Conservation (phyloP, 345 rosid species). For the Moringa oleifera region DNA sequence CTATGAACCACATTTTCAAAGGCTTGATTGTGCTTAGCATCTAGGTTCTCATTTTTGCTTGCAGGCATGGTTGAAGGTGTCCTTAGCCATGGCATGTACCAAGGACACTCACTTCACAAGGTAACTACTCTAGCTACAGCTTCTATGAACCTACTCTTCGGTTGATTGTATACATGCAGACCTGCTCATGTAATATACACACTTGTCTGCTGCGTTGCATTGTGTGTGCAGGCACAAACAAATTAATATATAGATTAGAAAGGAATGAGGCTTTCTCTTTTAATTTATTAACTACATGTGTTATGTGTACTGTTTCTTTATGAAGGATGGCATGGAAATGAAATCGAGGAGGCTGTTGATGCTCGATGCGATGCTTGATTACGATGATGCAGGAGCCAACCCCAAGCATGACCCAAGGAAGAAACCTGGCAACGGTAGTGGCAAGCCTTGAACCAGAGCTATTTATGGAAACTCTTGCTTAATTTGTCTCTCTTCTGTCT, state of each 20-base stretch:
- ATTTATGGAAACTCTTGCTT: too few relatives aligned
- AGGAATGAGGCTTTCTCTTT: too few relatives aligned
- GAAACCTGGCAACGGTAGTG: constrained; percentile 27
- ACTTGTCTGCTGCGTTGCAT: too few relatives aligned
- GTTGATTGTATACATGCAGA: too few relatives aligned
- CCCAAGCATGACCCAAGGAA: constrained; percentile 57
- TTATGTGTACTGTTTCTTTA: background rate
- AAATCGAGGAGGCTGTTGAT: constrained; percentile 52
- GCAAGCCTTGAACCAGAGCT: constrained; percentile 22
- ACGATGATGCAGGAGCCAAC: constrained; percentile 60
- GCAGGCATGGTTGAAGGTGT: constrained; percentile 33
- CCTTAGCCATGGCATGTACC: constrained; percentile 26
- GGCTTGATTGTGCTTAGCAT: too few relatives aligned
- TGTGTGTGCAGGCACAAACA: too few relatives aligned
- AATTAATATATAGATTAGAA: too few relatives aligned
- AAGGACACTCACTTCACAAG: constrained; percentile 23
- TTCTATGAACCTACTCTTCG: too few relatives aligned
- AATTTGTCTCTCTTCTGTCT: too few relatives aligned
- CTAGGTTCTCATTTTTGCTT: too few relatives aligned
- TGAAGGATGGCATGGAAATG: constrained; percentile 20
- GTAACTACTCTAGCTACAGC: constrained; percentile 10
- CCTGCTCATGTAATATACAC: too few relatives aligned
- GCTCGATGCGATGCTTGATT: constrained; percentile 38
- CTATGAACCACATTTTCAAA: too few relatives aligned
- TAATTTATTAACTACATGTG: background rate